Conservation (phyloP, 2,329 filamentous ascomycete genomes). For the Albophoma yamanashiensis region DNA sequence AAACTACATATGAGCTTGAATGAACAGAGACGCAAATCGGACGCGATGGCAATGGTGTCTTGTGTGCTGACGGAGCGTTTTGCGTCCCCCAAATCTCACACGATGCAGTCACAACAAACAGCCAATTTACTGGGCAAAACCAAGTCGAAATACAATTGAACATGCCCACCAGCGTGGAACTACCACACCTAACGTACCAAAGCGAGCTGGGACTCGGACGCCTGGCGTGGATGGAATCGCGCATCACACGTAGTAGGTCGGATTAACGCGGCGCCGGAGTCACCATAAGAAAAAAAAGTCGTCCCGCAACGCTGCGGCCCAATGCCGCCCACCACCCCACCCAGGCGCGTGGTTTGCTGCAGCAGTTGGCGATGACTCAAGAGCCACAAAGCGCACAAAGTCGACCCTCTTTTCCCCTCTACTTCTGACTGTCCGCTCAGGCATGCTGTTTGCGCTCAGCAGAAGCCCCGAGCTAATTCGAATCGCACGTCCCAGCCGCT, state of each 20-base stretch:
- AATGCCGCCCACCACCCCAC: conserved; percentile 3
- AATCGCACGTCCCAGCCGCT: background rate
- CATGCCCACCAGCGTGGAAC: background rate
- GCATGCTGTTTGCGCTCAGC: conserved; percentile 9
- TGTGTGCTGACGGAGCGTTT: too few relatives aligned
- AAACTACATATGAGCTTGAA: background rate
- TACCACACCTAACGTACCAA: background rate
- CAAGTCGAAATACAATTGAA: background rate
- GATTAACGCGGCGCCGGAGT: background rate
- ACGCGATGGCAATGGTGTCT: too few relatives aligned
- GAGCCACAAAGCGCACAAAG: conserved; percentile 4
- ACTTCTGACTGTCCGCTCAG: conserved; percentile 2
- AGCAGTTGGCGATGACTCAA: conserved; percentile 5
- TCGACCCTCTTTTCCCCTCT: conserved; percentile 3
- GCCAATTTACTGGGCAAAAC: background rate
- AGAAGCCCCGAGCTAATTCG: background rate
- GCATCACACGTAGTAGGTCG: background rate
- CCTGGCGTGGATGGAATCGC: too few relatives aligned
- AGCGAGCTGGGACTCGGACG: background rate
- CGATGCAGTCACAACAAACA: too few relatives aligned
- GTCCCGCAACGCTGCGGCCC: background rate
- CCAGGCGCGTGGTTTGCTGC: conserved; percentile 4
- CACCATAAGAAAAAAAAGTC: background rate
- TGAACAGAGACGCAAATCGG: background rate
- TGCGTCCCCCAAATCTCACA: background rate